Evolutionary conservation across 2,329 filamentous ascomycete species (phyloP).

Genomic region (Sporothrix sp.): DNA sequence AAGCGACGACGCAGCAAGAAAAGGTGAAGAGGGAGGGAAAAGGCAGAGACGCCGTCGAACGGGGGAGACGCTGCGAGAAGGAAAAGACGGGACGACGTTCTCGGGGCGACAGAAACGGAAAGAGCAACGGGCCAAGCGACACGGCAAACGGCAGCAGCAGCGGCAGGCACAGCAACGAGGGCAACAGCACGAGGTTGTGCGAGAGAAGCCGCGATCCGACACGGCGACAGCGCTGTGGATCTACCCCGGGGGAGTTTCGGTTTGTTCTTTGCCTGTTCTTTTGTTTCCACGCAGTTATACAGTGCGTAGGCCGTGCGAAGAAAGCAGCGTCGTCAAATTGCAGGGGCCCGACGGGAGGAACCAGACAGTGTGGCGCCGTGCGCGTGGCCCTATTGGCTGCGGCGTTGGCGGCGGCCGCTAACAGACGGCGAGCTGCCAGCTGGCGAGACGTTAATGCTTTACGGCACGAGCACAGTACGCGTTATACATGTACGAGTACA

Average conservation of each 20-base stretch:
- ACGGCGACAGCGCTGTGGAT: neutral
- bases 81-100: neutral
- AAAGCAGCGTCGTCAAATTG: too few species aligned
- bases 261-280: neutral
- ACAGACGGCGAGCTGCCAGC: too few species aligned
- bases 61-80: too few species aligned
- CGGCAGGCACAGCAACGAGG: neutral
- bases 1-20: neutral
- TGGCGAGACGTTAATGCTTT: too few species aligned
- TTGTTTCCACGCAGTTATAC: neutral
- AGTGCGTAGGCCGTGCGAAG: conserved; percentile 3
- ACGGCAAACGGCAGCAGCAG: neutral
- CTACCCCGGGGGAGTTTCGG: conserved; percentile 13
- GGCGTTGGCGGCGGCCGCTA: too few species aligned
- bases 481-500: too few species aligned
- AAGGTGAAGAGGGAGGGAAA: neutral
- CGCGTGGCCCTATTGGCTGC: too few species aligned
- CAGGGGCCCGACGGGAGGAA: too few species aligned
- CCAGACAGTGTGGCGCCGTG: too few species aligned
- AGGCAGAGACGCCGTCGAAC: neutral
- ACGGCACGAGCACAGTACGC: too few species aligned
- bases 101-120: neutral
- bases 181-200: neutral
- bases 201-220: conserved; percentile 1
- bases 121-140: neutral